Conservation (phyloP, 257 asterid genomes). For the Leptodermis oblonga region DNA sequence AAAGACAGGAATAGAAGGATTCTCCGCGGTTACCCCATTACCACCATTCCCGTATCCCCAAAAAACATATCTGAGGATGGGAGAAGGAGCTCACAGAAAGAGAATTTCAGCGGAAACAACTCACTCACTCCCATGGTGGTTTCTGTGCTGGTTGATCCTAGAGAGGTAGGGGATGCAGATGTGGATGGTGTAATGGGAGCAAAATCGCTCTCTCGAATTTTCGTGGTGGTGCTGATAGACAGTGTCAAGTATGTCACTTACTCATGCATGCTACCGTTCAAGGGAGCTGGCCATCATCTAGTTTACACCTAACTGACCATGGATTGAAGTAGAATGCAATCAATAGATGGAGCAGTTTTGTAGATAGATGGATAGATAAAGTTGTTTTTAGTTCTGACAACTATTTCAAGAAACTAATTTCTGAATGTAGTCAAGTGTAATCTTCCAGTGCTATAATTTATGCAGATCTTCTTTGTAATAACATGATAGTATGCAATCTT, state of each 20-base stretch:
- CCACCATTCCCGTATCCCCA: conserved; percentile 47
- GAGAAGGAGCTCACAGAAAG: conserved; percentile 40
- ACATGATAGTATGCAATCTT: too few species aligned
- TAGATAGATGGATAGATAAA: conserved; percentile 48
- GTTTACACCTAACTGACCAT: conserved; percentile 52
- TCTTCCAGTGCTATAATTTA: not conserved
- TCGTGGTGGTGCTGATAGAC: conserved; percentile 82
- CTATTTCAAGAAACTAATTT: not conserved
- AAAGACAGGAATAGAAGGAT: conserved; percentile 67
- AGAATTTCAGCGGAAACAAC: conserved; percentile 35
- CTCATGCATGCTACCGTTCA: conserved; percentile 88
- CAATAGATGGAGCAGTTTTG: conserved; percentile 41
- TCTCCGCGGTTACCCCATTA: conserved; percentile 52
- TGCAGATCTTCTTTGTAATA: too few species aligned
- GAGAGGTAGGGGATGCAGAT: conserved; percentile 72
- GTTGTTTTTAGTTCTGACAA: conserved; percentile 8
- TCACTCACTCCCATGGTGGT: conserved; percentile 80
- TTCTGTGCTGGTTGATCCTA: conserved; percentile 90
- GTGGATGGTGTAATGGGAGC: conserved; percentile 73
- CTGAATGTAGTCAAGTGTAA: not conserved
- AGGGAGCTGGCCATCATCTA: conserved; percentile 61
- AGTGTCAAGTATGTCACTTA: conserved; percentile 93
- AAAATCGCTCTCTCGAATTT: conserved; percentile 70
- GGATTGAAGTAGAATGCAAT: not conserved
- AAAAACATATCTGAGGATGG: conserved; percentile 53